Percentiles rank a stretch among this genome's conserved stretches.
phyloP scores from a whole-genome alignment of 106 monocot genomes.

The Allium cepa region DNA sequence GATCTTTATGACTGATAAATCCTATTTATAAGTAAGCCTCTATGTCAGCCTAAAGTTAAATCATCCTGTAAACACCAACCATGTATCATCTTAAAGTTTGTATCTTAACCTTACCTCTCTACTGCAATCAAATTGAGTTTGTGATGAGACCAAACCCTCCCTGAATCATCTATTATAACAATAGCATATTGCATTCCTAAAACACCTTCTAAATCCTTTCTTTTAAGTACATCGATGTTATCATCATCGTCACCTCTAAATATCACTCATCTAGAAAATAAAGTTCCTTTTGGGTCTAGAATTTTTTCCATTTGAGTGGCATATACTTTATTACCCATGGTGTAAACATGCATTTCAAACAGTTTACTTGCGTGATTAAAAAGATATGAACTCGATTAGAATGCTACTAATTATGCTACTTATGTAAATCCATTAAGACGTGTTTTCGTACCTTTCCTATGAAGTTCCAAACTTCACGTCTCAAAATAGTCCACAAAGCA shows the following conservation, averaged over 20 bases:
- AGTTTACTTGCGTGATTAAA: constrained; percentile 74
- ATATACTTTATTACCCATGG: constrained; percentile 95
- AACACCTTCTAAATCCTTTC: constrained; percentile 93
- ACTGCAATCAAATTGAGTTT: constrained; percentile 90
- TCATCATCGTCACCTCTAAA: constrained; percentile 85
- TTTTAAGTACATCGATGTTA: constrained; percentile 62
- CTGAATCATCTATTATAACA: constrained; percentile 93
- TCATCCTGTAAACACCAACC: no score
- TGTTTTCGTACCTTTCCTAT: constrained; percentile 59
- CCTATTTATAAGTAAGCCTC: no score
- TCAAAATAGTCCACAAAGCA: constrained; percentile 99
- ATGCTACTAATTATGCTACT: neutral
- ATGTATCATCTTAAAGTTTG: no score
- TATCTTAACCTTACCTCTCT: constrained; percentile 46
- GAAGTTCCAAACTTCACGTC: constrained; percentile 95
- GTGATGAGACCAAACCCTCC: constrained; percentile 92
- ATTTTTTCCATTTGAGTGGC: constrained; percentile 96
- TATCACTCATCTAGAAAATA: constrained; percentile 91
- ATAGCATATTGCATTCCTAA: constrained; percentile 95
- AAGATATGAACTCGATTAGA: neutral
- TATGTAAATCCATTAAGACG: neutral
- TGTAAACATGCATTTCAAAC: constrained; percentile 88
- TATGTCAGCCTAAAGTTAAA: no score
- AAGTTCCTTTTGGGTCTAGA: constrained; percentile 49
- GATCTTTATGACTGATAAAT: no score